Percentiles rank a stretch among this genome's conserved stretches.
Evolutionary conservation across 164 flowering plant species (phyloP).

Genomic region (Stephania japonica): DNA sequence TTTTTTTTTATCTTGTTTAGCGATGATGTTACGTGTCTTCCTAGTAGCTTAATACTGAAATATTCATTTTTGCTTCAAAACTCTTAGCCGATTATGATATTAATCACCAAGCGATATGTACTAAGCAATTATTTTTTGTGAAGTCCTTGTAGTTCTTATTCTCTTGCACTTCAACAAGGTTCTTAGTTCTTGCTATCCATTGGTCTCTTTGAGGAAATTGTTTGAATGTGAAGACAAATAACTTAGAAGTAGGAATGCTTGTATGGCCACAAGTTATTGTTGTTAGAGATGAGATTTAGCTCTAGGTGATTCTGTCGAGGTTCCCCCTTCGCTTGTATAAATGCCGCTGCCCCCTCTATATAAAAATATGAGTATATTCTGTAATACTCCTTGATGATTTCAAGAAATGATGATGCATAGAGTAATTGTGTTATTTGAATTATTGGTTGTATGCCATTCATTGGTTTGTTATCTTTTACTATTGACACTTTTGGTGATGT

Average conservation of each 20-base stretch:
- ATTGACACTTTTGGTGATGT: neutral
- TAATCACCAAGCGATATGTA: neutral
- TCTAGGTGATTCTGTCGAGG: neutral
- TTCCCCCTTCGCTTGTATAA: neutral
- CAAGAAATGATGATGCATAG: neutral
- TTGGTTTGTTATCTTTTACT: neutral
- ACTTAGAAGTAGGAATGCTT: neutral
- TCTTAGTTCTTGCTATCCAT: neutral
- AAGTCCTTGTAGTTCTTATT: neutral
- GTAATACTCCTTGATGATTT: neutral
- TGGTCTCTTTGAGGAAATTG: neutral
- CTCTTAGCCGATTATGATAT: neutral
- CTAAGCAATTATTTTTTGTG: neutral
- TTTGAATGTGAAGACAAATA: neutral
- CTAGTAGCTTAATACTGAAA: neutral
- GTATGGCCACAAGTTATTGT: neutral
- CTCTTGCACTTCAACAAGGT: neutral
- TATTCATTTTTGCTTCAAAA: too few species aligned
- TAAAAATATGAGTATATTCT: neutral
- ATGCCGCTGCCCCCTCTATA: neutral
- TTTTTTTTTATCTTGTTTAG: neutral
- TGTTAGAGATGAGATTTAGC: neutral
- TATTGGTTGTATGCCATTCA: neutral
- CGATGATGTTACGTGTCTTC: neutral
- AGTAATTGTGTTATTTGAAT: neutral